Evolutionary conservation across 1,284 basidiomycete species (phyloP), one percentile per base, ranked within the genome.

Genomic region (Vanrija humicola): DNA sequence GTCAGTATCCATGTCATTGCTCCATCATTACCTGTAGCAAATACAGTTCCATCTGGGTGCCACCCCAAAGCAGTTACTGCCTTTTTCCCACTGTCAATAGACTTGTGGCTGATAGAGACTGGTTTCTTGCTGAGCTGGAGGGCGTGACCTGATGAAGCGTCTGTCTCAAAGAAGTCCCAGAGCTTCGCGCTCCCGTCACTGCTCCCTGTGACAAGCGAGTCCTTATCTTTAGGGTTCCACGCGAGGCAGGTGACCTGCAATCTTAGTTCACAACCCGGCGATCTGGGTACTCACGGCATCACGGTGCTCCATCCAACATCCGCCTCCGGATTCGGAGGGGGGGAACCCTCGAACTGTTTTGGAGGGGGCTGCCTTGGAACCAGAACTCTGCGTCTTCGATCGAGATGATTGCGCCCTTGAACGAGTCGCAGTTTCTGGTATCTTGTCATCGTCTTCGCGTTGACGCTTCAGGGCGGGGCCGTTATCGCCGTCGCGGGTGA

Each of bases 11-110:
- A 9, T 5, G 16, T 15, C 12, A n/a, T 19, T 2, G 8, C 10
- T 14, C 12, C 34, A 34, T 15, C 21, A 34, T 8, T 44, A 65
- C 66, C 64, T 18, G 72, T 74, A 6, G 69, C 70, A n/a, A 73
- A 54, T 3, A 74, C 63, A 0, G 64, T 70, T 9, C 73, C 73
- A 45, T 72, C 70, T 5, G 73, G 72, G 56, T 74, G 72, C 70
- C 70, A 75, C 0, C 61, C 58, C 6, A 74, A 38, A 0, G 64
- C 61, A 0, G 68, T 70, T 0, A 75, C 63, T 1, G 55, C 65
- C 56, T 72, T 75, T 46, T 64, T 68, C 19, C 56, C 62, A 7
- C 59, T 63, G 45, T 75, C 73, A 43, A 75, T 71, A 1, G 64
- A 61, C 43, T 69, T 69, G 50, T 74, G 72, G 8, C 59, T 56